phyloP scores from a whole-genome alignment of 768 basidiomycete genomes.

The Strobilomyces dryophilus region DNA sequence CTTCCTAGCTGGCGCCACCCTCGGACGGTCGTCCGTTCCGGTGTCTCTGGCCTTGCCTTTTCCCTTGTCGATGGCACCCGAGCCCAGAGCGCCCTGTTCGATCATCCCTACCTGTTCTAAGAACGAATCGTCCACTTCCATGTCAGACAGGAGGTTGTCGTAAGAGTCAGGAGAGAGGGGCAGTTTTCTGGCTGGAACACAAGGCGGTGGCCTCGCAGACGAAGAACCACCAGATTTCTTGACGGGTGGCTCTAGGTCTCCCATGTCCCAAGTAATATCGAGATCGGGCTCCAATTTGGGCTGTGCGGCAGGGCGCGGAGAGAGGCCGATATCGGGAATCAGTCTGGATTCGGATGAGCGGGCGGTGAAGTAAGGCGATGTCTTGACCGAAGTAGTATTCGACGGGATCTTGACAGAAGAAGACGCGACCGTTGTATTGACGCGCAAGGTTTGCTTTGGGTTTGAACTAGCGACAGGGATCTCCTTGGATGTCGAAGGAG shows the following conservation, averaged over 20 bases:
- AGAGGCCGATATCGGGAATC: conserved; percentile 25
- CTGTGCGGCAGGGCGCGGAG: conserved; percentile 28
- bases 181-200: conserved; percentile 5
- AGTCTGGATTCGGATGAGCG: conserved; percentile 3
- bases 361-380: conserved; percentile 21
- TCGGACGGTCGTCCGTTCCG: background rate
- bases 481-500: conserved; percentile 1
- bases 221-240: conserved; percentile 7
- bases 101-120: conserved; percentile 34
- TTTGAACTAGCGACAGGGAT: background rate
- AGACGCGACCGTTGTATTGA: background rate
- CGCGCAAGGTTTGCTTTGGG: background rate
- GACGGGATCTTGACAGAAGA: conserved; percentile 8
- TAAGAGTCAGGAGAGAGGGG: conserved; percentile 25
- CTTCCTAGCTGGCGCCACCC: conserved; percentile 1
- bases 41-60: conserved; percentile 19
- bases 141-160: conserved; percentile 33
- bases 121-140: conserved; percentile 37
- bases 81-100: conserved; percentile 18
- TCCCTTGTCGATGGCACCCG: conserved; percentile 11
- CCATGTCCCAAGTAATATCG: conserved; percentile 28
- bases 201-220: conserved; percentile 3
- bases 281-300: conserved; percentile 18
- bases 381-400: conserved; percentile 4
- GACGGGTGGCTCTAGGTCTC: conserved; percentile 24